These are phyloP conservation scores for Oryza coarctata DNA, from an alignment of 176 grass and related monocot species.

Conservation along the genomic window DNA sequence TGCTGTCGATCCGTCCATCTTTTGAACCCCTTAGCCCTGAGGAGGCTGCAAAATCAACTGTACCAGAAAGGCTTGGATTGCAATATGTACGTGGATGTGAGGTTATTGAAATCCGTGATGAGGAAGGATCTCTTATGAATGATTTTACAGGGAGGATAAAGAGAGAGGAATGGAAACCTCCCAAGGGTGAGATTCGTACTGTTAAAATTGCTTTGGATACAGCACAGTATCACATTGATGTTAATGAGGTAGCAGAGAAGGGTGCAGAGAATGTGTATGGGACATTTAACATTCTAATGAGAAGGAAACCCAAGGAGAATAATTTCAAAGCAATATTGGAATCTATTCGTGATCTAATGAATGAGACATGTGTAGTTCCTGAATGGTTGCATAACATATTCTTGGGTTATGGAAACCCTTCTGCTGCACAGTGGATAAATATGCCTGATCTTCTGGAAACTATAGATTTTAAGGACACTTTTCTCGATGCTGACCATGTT, in stretches of 20 bases:
- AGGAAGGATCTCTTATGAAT: slow-evolving; percentile 95
- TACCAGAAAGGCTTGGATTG: slow-evolving; percentile 88
- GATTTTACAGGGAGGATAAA: slow-evolving; percentile 97
- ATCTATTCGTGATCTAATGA: slow-evolving; percentile 99
- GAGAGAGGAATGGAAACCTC: slow-evolving; percentile 95
- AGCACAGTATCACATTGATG: slow-evolving; percentile 92
- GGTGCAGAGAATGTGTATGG: slow-evolving; percentile 83
- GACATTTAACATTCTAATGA: slow-evolving; percentile 94
- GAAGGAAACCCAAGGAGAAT: slow-evolving; percentile 98
- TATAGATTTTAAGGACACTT: slow-evolving; percentile 99
- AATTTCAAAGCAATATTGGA: slow-evolving; percentile 99
- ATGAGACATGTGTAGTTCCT: slow-evolving; percentile 97
- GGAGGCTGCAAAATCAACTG: slow-evolving; percentile 86
- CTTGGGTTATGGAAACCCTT: slow-evolving; percentile 97
- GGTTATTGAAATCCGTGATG: slow-evolving; percentile 86
- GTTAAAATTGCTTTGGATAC: slow-evolving; percentile 88
- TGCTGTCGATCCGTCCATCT: slow-evolving; percentile 87
- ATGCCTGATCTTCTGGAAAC: slow-evolving; percentile 86
- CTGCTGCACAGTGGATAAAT: slow-evolving; percentile 86
- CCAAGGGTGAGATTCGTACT: slow-evolving; percentile 93
- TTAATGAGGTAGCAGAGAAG: slow-evolving; percentile 70
- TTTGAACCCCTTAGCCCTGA: slow-evolving; percentile 94
- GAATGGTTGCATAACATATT: slow-evolving; percentile 99
- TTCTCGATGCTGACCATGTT: slow-evolving; percentile 82
- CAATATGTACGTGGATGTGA: slow-evolving; percentile 97